Base-by-base conservation (phyloP, 331 rosid species). In the Phaseolus coccineus region DNA sequence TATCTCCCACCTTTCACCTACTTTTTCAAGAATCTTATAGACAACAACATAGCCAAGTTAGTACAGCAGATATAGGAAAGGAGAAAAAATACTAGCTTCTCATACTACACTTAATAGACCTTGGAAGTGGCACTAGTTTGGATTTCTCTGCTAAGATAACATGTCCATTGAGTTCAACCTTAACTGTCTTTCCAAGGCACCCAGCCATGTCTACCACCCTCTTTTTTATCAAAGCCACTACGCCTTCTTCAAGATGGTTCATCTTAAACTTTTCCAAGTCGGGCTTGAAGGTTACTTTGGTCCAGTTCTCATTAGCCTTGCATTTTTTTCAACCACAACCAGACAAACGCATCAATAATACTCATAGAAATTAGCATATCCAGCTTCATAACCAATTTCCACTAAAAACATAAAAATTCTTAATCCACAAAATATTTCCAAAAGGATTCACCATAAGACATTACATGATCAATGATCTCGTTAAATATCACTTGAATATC, bases 141-240 rank as follows among this genome's bases (percentile, higher is more conserved):
- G 73, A 48, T 84, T 89, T 80, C 13, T 82, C 73, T 1, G 96
- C 90, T 12, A 19, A 19, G 96, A 88, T 25, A 71, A 27, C 0
- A 19, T n/a, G 50, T 14, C 96, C 98, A 33, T 94, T 89, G 42
- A 94, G 86, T 69, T 94, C 98, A 24, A 94, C 98, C 84, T 91
- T 94, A 51, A 94, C 98, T 4, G 89, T 67, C 77, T 90, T 91
- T 55, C 98, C 98, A n/a, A 94, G 93, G 79, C 97, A 94, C 3
- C 98, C 98, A 2, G 98, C 98, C 89, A 94, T 39, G 78, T 94
- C 98, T 64, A 94, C 7, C 9, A 94, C 98, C 75, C 98, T 71
- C 83, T 94, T 94, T 57, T 89, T 90, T 97, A 94, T 94, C 75
- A 94, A 76, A 14, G 94, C 92, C 42, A 94, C 97, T 15, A 91